Evolutionary conservation across 2,329 filamentous ascomycete genomes (phyloP), one percentile per base, ranked within the genome.

Genomic region (Colletotrichum sp.): DNA sequence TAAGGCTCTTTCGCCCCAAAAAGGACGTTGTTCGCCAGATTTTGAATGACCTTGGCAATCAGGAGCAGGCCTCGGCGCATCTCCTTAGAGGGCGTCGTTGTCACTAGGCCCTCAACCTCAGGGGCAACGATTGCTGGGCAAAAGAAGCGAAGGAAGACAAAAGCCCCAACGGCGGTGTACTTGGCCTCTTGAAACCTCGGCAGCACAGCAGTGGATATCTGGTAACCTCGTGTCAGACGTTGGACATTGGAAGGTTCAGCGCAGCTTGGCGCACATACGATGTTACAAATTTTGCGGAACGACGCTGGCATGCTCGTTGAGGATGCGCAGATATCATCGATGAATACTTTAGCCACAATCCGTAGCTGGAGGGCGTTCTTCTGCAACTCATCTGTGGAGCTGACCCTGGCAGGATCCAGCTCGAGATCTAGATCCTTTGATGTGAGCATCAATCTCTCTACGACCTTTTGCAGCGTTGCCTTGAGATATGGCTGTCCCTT

Each of bases 1-100:
- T 93, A 94, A 5, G 92, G 91, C 80, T 94, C 93, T 82, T 94
- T 94, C 38, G 92, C 91, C 6, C 93, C 93, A 78, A 94, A 94
- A 2, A 94, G 85, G 32, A 94, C 92, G 73, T 94, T 94, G 79
- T 94, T 94, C 43, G 93, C 93, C 43, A 94, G 85, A 79, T 94
- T 94, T 79, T 94, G 93, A 26, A 94, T 90, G 73, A 94, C 90
- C 80, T 94, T 94, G 66, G 93, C 92, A 78, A 94, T 94, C 36
- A 94, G 87, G 34, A 94, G 86, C 8, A 94, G 86, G 6, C 93
- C 92, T 70, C 93, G 89, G 21, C 93, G 88, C 90, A 94, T 93
- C 79, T 93, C 92, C 81, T 93, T 94, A 2, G 92, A 92, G 8
- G 92, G 92, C 4, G 90, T 80, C 3, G 86, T 86, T 18, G 88